Percentiles rank a stretch among this genome's conserved stretches.
Evolutionary conservation across 192 early-diverging fungal species (phyloP).

Genomic region (Podila epigama): DNA sequence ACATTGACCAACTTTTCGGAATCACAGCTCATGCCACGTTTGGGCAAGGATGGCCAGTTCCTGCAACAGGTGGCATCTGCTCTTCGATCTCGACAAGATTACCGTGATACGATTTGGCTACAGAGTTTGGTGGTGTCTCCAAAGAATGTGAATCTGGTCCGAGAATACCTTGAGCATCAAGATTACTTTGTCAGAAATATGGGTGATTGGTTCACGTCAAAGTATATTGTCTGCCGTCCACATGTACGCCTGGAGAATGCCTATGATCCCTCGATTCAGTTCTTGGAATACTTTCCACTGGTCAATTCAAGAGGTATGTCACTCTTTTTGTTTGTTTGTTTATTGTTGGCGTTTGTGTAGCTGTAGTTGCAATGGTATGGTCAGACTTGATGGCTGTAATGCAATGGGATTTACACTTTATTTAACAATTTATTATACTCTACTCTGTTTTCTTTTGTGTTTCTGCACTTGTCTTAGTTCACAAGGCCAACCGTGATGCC

Average conservation of each 20-base stretch:
- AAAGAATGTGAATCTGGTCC: constrained; percentile 27
- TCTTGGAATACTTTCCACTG: constrained; percentile 52
- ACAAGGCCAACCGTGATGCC: constrained; percentile 30
- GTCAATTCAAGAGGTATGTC: constrained; percentile 54
- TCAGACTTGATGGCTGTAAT: too few relatives aligned
- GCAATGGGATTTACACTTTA: too few relatives aligned
- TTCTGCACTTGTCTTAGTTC: constrained; percentile 8
- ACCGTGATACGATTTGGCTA: constrained; percentile 29
- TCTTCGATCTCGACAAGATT: constrained; percentile 33
- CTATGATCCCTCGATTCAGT: constrained; percentile 6
- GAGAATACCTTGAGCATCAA: constrained; percentile 38
- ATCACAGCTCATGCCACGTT: constrained; percentile 13
- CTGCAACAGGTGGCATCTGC: constrained; percentile 33
- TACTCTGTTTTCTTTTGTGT: not conserved
- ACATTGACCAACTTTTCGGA: constrained; percentile 17
- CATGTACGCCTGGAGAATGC: constrained; percentile 9
- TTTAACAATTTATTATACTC: not conserved
- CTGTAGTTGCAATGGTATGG: too few relatives aligned
- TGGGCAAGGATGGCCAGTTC: constrained; percentile 17
- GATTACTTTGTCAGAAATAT: not conserved
- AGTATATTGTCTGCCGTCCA: constrained; percentile 1
- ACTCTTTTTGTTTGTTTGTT: not conserved
- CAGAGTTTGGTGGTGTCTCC: constrained; percentile 23
- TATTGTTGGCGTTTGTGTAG: too few relatives aligned
- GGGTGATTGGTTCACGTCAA: constrained; percentile 42